Percentiles rank a stretch among this genome's conserved stretches.
These are phyloP conservation scores for Vitis labrusca DNA, from an alignment of 164 flowering plant species.

Conservation along the genomic window DNA sequence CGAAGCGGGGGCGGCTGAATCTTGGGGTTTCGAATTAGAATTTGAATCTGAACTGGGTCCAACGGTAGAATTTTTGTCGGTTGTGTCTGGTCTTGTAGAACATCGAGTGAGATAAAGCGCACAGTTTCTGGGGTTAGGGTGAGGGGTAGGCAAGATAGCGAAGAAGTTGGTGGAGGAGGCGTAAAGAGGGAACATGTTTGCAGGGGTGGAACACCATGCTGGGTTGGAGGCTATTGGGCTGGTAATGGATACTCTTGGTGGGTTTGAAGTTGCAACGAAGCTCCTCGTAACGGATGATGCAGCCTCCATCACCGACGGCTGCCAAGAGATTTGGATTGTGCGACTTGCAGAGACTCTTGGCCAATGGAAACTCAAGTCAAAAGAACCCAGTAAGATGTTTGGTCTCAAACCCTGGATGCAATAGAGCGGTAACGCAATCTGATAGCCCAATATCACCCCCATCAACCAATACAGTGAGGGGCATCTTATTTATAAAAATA, in stretches of 20 bases:
- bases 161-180: not conserved
- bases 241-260: conserved; percentile 4
- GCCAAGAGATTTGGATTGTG: no score
- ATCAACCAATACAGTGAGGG: no score
- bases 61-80: conserved; percentile 15
- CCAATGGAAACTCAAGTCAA: no score
- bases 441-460: no score
- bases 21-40: conserved; percentile 17
- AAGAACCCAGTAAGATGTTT: no score
- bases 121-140: conserved; percentile 10
- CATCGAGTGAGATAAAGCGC: conserved; percentile 28
- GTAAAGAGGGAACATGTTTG: conserved; percentile 10
- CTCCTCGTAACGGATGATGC: not conserved
- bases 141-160: not conserved
- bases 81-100: conserved; percentile 50
- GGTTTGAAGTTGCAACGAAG: conserved; percentile 15
- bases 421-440: no score
- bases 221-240: conserved; percentile 14
- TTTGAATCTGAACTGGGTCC: not conserved
- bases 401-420: no score
- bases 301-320: not conserved
- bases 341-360: no score
- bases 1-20: conserved; percentile 15
- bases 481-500: no score
- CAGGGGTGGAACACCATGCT: conserved; percentile 12